Conservation (phyloP, 1,284 basidiomycete species). For the Wolfiporia cocos region DNA sequence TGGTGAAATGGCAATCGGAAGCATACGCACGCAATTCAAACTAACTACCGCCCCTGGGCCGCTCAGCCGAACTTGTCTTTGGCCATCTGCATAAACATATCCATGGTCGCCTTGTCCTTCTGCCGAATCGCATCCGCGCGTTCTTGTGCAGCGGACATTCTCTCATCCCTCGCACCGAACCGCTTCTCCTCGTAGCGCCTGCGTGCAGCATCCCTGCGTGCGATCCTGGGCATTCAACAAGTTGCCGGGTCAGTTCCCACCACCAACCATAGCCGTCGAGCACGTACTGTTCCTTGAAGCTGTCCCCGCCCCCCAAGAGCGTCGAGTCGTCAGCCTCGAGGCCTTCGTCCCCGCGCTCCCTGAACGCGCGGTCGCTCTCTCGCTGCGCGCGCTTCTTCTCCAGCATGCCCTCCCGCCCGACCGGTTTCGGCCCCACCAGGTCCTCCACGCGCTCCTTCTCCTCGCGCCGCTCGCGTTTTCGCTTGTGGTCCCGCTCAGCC, state of each 20-base stretch:
- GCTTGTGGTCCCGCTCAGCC: constrained; percentile 47
- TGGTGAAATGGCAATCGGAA: too few species aligned
- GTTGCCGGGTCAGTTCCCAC: too few species aligned
- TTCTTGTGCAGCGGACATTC: constrained; percentile 40
- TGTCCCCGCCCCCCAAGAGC: constrained; percentile 68
- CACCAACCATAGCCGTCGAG: neutral
- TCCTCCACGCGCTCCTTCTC: constrained; percentile 68
- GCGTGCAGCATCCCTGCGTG: constrained; percentile 59
- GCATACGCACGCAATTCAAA: too few species aligned
- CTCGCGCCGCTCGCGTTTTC: constrained; percentile 60
- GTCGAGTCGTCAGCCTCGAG: constrained; percentile 63
- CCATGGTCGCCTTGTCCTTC: constrained; percentile 78
- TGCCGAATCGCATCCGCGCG: constrained; percentile 51
- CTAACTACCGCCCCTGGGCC: neutral
- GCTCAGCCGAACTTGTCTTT: constrained; percentile 62
- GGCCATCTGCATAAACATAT: constrained; percentile 77
- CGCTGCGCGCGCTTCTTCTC: constrained; percentile 68
- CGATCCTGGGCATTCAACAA: constrained; percentile 47
- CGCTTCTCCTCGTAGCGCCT: constrained; percentile 49
- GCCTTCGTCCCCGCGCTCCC: constrained; percentile 68
- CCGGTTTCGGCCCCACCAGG: constrained; percentile 63
- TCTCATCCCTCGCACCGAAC: constrained; percentile 36
- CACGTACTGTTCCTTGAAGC: constrained; percentile 64
- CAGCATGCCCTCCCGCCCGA: constrained; percentile 66
- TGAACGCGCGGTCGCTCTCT: constrained; percentile 57